A percentile compares a stretch with the other conserved stretches of the same genome.
Conservation (phyloP, 306 rosid genomes). For the Acacia crassicarpa region DNA sequence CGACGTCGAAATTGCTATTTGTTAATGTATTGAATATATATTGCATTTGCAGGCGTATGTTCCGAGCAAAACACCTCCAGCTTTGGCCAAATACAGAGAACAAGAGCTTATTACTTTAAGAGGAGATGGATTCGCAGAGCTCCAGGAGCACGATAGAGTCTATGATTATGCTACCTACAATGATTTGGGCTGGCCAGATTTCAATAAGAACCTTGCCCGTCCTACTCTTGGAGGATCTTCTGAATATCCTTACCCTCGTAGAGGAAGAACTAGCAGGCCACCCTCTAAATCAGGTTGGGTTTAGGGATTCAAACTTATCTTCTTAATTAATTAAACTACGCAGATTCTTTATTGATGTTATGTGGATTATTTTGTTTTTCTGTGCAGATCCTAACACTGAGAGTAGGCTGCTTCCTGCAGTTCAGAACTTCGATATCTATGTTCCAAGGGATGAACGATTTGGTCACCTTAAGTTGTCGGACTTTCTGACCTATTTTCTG, state of each 20-base stretch:
- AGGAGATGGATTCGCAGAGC: slow-evolving; percentile 72
- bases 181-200: slow-evolving; percentile 66
- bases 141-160: slow-evolving; percentile 60
- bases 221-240: slow-evolving; percentile 75
- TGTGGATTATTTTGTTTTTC: neutral
- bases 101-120: slow-evolving; percentile 65
- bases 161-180: slow-evolving; percentile 77
- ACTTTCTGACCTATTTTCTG: slow-evolving; percentile 57
- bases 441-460: slow-evolving; percentile 90
- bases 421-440: slow-evolving; percentile 42
- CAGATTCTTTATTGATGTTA: neutral
- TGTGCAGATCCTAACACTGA: slow-evolving; percentile 57
- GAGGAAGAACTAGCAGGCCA: slow-evolving; percentile 87
- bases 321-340: neutral
- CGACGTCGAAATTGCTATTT: neutral
- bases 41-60: slow-evolving; percentile 57
- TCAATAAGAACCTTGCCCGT: slow-evolving; percentile 30
- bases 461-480: slow-evolving; percentile 72
- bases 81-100: slow-evolving; percentile 53
- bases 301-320: neutral
- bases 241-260: slow-evolving; percentile 73
- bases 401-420: slow-evolving; percentile 36
- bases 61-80: slow-evolving; percentile 61
- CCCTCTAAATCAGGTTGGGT: slow-evolving; percentile 48
- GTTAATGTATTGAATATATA: neutral